Conservation (phyloP, 2,329 filamentous ascomycete genomes). For the Hypocreales sp. region DNA sequence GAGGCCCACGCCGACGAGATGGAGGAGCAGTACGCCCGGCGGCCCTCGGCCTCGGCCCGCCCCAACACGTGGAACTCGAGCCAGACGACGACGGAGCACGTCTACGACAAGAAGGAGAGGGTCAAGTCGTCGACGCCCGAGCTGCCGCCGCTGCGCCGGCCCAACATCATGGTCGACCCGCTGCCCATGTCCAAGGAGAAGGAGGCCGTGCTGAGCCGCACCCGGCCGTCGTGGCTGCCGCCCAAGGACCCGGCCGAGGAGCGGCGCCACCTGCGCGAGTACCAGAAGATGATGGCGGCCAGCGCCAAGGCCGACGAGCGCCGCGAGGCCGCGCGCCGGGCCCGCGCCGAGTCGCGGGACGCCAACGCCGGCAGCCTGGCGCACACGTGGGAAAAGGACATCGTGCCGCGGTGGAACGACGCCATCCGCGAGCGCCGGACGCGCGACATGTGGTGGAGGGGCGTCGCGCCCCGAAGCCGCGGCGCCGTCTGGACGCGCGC, state of each 20-base stretch:
- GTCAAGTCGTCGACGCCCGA: constrained; percentile 54
- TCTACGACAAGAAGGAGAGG: constrained; percentile 31
- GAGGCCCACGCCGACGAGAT: constrained; percentile 60
- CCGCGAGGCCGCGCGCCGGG: constrained; percentile 35
- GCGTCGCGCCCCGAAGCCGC: constrained; percentile 55
- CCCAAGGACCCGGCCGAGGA: constrained; percentile 86
- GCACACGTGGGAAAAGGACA: constrained; percentile 59
- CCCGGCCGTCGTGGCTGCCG: constrained; percentile 69
- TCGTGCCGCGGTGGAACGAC: constrained; percentile 60
- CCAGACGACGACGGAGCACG: constrained; percentile 15
- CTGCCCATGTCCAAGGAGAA: constrained; percentile 76
- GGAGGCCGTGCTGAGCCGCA: constrained; percentile 66
- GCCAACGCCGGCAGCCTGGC: constrained; percentile 37
- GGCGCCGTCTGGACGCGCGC: constrained; percentile 55
- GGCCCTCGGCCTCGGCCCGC: constrained; percentile 14
- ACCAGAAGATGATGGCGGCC: constrained; percentile 65
- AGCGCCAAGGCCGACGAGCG: constrained; percentile 45
- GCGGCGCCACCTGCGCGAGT: constrained; percentile 71
- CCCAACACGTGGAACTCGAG: constrained; percentile 25
- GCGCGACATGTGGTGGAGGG: constrained; percentile 70
- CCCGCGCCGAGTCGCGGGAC: constrained; percentile 37
- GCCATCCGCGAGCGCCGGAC: constrained; percentile 55
- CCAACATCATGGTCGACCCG: constrained; percentile 72
- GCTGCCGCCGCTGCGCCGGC: constrained; percentile 52
- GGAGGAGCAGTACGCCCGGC: constrained; percentile 19